Evolutionary conservation across 805 yeast species (phyloP), one percentile per base, ranked within the genome.

Genomic region (Candida rishiriensis): DNA sequence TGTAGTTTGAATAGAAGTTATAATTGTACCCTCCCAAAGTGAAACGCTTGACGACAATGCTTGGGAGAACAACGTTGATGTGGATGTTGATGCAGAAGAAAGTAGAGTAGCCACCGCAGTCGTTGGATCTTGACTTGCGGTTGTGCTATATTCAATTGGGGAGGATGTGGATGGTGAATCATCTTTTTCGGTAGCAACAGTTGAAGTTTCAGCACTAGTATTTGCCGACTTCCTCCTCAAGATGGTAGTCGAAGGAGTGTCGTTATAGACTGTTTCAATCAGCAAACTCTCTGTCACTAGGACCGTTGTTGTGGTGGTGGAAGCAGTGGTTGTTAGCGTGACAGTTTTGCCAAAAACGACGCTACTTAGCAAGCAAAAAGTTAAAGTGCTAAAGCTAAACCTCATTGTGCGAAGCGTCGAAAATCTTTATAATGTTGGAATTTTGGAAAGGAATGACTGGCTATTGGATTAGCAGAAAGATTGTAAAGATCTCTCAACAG

Each of bases 221-320:
- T 28, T n/a, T 29, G 47, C 48, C 10, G 48, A 48, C 10, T 40
- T 30, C 46, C 54, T 52, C 29, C 33, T n/a, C 7, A 43, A 8
- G 3, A 51, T 47, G 12, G 42, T 39, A 2, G 54, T 50, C 3
- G 44, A 40, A 9, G 42, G 35, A 15, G 34, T 40, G 29, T 41
- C 39, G 10, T 50, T 35, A 26, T 42, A 39, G 12, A 47, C 46
- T 1, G 56, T 52, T 13, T 38, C 36, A 3, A 42, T 36, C 13
- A 49, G 29, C 1, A 50, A 34, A 29, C 52, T 47, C 10, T 47
- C 40, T 3, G 47, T 44, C 3, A 48, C 41, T 10, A 39, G 40
- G 1, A 31, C 31, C 3, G 54, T 51, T 1, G 65, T 61, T 6
- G 55, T 52, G 3, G 68, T 64, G 1, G 70, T 61, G 11, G 69